phyloP scores from a whole-genome alignment of 2,329 filamentous ascomycete genomes.

The Trichoderma sp. region DNA sequence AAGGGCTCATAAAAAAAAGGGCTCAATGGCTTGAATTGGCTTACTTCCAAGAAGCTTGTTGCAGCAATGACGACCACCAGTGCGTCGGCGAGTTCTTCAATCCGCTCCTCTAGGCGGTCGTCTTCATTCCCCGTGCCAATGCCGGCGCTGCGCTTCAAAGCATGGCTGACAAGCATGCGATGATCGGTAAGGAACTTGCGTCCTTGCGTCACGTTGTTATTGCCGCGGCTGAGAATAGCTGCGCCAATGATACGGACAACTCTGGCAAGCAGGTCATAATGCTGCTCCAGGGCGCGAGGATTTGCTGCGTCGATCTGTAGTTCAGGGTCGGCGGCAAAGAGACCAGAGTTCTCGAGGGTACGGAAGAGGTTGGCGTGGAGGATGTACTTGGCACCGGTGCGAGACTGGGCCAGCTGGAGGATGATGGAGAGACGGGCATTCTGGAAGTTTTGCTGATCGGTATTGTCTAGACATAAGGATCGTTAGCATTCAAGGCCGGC shows the following conservation, averaged over 20 bases:
- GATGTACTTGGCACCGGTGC: constrained; percentile 80
- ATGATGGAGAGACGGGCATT: constrained; percentile 79
- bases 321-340: constrained; percentile 90
- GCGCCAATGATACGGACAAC: constrained; percentile 80
- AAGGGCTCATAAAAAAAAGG: neutral
- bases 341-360: constrained; percentile 73
- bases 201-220: constrained; percentile 78
- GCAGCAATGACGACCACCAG: constrained; percentile 80
- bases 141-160: constrained; percentile 85
- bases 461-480: constrained; percentile 34
- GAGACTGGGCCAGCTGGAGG: constrained; percentile 78
- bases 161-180: constrained; percentile 77
- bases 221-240: constrained; percentile 75
- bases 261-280: constrained; percentile 79
- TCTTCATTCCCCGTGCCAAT: constrained; percentile 55
- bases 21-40: constrained; percentile 29
- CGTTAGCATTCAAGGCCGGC: neutral
- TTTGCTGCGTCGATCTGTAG: constrained; percentile 77
- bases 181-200: constrained; percentile 79
- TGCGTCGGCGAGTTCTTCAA: constrained; percentile 78
- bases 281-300: constrained; percentile 68
- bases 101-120: constrained; percentile 53
- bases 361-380: constrained; percentile 86
- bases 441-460: constrained; percentile 50
- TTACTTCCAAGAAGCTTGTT: constrained; percentile 83